Evolutionary conservation across 2,329 filamentous ascomycete species (phyloP).

Genomic region (Capronia epimyces): DNA sequence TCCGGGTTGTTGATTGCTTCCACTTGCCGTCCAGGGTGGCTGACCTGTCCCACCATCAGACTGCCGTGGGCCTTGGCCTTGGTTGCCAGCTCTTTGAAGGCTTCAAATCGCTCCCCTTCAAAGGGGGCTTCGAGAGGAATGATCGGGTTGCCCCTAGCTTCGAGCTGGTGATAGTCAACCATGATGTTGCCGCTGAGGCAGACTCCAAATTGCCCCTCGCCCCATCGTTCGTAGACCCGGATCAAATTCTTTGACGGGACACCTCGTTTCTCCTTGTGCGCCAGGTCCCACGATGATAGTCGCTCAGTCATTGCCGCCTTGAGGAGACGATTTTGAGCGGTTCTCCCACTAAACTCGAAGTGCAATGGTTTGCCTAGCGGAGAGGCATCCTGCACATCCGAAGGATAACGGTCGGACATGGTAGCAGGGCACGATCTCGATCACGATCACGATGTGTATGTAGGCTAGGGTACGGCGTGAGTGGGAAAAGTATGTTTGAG

Average conservation of each 20-base stretch:
- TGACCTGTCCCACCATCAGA: slow-evolving; percentile 56
- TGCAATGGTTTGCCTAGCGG: not conserved
- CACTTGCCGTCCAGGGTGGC: slow-evolving; percentile 58
- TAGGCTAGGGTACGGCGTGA: no score
- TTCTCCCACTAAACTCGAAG: slow-evolving; percentile 46
- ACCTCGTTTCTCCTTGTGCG: slow-evolving; percentile 39
- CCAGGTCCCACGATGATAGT: slow-evolving; percentile 53
- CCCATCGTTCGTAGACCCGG: slow-evolving; percentile 58
- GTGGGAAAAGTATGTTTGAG: not conserved
- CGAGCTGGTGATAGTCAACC: slow-evolving; percentile 56
- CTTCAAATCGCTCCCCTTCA: slow-evolving; percentile 52
- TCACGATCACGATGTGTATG: no score
- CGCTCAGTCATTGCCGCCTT: slow-evolving; percentile 64
- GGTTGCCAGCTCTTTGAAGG: slow-evolving; percentile 52
- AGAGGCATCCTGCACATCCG: not conserved
- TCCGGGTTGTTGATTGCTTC: slow-evolving; percentile 43
- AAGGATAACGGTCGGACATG: not conserved
- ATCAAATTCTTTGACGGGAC: slow-evolving; percentile 49
- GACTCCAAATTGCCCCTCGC: slow-evolving; percentile 53
- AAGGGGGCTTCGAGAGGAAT: slow-evolving; percentile 44
- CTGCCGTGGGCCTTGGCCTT: slow-evolving; percentile 53
- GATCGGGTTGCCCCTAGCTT: slow-evolving; percentile 54
- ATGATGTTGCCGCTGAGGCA: slow-evolving; percentile 61
- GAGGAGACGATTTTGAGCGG: slow-evolving; percentile 59
- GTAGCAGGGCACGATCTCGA: not conserved